Percentiles rank a stretch among this genome's conserved stretches.
These are phyloP conservation scores for Myxozyma nipponensis DNA, from an alignment of 805 yeast genomes.

Conservation along the genomic window DNA sequence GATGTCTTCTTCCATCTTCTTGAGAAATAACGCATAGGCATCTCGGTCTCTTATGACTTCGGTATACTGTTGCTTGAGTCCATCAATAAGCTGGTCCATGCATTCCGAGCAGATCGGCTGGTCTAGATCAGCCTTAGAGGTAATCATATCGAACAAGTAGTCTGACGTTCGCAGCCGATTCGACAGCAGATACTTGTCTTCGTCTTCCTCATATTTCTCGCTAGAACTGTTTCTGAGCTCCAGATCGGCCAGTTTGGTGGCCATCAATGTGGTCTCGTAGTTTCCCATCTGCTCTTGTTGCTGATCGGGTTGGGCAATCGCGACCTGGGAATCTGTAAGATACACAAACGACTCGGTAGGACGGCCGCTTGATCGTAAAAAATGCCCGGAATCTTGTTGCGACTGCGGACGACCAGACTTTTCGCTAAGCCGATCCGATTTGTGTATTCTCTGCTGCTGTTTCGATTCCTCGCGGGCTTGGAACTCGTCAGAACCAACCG, in stretches of 20 bases:
- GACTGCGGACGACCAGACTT: neutral
- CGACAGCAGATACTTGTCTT: constrained; percentile 1
- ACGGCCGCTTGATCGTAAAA: neutral
- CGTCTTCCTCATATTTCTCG: neutral
- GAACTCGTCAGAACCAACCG: neutral
- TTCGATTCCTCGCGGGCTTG: neutral
- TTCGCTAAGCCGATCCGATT: neutral
- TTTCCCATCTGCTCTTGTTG: neutral
- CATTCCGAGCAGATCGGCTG: constrained; percentile 89
- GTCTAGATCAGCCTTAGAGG: constrained; percentile 70
- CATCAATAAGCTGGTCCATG: constrained; percentile 59
- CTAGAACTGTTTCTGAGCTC: neutral
- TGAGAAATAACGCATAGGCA: constrained; percentile 66
- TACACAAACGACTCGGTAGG: constrained; percentile 4
- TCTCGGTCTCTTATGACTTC: constrained; percentile 75
- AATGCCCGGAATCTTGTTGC: neutral
- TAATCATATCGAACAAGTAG: constrained; percentile 65
- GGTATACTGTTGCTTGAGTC: constrained; percentile 65
- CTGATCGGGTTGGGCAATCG: constrained; percentile 4
- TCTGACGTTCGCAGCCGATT: constrained; percentile 39
- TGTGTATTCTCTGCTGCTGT: neutral
- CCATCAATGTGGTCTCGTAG: neutral
- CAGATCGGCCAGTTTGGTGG: neutral
- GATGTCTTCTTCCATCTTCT: constrained; percentile 48
- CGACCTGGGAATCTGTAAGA: constrained; percentile 6